A percentile compares a stretch with the other conserved stretches of the same genome.
These are phyloP conservation scores for Geotrichum histeridarum DNA, from an alignment of 1,139 yeast species.

Conservation along the genomic window DNA sequence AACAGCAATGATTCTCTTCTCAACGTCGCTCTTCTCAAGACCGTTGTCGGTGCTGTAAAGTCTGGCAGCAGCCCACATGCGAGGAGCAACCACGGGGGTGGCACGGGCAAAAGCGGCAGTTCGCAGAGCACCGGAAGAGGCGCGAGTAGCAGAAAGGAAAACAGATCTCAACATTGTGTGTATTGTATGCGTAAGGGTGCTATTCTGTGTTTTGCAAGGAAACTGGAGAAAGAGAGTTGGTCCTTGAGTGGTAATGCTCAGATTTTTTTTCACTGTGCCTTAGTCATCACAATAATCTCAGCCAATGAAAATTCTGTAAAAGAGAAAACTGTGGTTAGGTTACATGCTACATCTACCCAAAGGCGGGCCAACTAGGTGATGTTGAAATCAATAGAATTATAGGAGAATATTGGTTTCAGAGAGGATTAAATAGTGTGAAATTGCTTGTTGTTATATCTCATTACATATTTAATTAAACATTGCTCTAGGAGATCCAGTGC, in stretches of 20 bases:
- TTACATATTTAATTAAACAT: constrained; percentile 16
- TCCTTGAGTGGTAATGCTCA: not conserved
- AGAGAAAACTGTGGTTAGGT: not conserved
- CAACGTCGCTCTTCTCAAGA: constrained; percentile 64
- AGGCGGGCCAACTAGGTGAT: not conserved
- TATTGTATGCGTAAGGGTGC: not conserved
- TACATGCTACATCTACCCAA: not conserved
- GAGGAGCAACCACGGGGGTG: constrained; percentile 13
- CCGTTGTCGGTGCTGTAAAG: constrained; percentile 50
- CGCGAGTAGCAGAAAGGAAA: constrained; percentile 19
- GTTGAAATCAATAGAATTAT: too few species aligned
- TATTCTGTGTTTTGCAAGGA: not conserved
- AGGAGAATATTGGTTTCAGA: not conserved
- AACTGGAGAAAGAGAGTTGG: not conserved
- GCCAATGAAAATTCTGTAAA: not conserved
- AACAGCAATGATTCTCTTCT: constrained; percentile 69
- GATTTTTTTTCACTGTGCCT: not conserved
- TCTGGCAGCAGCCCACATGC: constrained; percentile 19
- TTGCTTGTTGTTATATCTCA: too few species aligned
- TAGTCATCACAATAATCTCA: not conserved
- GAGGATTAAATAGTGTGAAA: too few species aligned
- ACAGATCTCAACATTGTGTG: constrained; percentile 20
- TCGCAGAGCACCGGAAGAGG: constrained; percentile 17
- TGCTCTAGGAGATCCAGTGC: constrained; percentile 10
- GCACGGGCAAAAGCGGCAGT: constrained; percentile 18